Conservation (phyloP, 257 asterid species). For the Craterostigma plantagineum region DNA sequence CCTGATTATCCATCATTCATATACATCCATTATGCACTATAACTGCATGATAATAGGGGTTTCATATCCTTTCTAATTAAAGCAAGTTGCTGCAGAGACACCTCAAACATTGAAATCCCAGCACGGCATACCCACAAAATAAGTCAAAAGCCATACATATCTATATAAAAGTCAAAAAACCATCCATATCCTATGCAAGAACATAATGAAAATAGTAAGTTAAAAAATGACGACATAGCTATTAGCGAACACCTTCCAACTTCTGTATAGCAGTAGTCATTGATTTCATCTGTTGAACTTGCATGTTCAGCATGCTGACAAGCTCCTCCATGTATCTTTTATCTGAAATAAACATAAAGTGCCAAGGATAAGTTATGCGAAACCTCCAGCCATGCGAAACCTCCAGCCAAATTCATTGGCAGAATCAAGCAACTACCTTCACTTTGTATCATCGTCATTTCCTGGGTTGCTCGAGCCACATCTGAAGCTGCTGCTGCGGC, state of each 20-base stretch:
- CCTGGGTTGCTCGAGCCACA: constrained; percentile 89
- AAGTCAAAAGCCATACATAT: no score
- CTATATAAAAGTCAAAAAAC: no score
- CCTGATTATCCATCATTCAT: no score
- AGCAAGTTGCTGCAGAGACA: no score
- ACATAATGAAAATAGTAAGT: background rate
- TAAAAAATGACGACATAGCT: constrained; percentile 6
- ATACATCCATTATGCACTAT: no score
- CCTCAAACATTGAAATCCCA: no score
- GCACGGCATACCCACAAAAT: background rate
- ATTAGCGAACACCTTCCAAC: constrained; percentile 43
- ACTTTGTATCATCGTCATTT: constrained; percentile 44
- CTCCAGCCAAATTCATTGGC: background rate
- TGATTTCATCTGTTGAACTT: constrained; percentile 78
- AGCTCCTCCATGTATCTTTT: constrained; percentile 79
- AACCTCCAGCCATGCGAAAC: constrained; percentile 1
- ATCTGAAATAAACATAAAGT: constrained; percentile 34
- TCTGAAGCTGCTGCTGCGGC: constrained; percentile 93
- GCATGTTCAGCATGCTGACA: constrained; percentile 44
- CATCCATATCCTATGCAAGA: background rate
- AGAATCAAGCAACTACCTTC: constrained; percentile 39
- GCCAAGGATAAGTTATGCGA: background rate
- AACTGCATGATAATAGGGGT: no score
- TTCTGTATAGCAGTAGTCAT: constrained; percentile 56
- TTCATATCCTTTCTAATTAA: no score